These are phyloP conservation scores for Leccinum barrowsii DNA, from an alignment of 768 basidiomycete species.

Conservation along the genomic window DNA sequence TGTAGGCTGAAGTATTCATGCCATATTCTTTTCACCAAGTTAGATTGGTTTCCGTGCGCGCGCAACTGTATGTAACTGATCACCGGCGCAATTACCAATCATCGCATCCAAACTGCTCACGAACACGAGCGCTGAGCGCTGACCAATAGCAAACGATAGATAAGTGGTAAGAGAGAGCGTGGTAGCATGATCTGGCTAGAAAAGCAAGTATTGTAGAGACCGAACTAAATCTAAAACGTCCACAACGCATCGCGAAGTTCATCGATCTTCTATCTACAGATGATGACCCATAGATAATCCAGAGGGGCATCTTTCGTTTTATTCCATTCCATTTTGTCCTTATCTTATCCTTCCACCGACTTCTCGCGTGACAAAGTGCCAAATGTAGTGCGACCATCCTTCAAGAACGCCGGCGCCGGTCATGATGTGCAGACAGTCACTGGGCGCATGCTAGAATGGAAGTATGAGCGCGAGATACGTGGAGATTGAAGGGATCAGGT, in stretches of 20 bases:
- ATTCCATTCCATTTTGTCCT: background rate
- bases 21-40: too few relatives aligned
- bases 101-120: too few relatives aligned
- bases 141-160: background rate
- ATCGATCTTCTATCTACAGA: background rate
- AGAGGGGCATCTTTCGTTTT: background rate
- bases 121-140: background rate
- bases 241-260: background rate
- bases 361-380: slow-evolving; percentile 44
- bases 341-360: slow-evolving; percentile 27
- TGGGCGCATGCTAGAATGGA: slow-evolving; percentile 34
- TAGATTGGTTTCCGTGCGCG: too few relatives aligned
- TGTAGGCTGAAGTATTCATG: too few relatives aligned
- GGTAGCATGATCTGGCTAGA: background rate
- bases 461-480: background rate
- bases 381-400: slow-evolving; percentile 51
- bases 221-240: background rate
- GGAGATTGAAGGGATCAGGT: background rate
- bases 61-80: too few relatives aligned
- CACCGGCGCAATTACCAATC: too few relatives aligned
- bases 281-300: background rate
- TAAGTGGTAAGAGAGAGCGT: background rate
- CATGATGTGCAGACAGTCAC: slow-evolving; percentile 47
- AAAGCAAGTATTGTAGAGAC: background rate
- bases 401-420: slow-evolving; percentile 46